Base-by-base conservation (phyloP, 1,284 basidiomycete species). In the Quambalaria eucalypti region DNA sequence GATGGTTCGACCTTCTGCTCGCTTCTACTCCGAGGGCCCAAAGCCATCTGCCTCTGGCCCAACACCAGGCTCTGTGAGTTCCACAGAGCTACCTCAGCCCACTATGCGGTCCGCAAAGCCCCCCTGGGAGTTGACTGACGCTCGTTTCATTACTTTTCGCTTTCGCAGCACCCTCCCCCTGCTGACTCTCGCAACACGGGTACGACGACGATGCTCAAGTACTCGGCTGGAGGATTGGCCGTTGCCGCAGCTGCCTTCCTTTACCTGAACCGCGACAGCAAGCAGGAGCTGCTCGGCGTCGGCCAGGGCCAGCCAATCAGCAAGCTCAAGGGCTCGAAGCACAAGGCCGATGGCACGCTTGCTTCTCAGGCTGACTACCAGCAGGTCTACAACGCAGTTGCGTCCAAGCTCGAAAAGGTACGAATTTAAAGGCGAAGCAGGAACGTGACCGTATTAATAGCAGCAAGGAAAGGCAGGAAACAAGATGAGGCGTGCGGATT, bases 321-420 rank as follows among this genome's bases (percentile, higher is more conserved):
- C 46, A 54, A 54, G 46, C 28, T 51, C 6, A 30, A 19, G n/a
- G 46, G 52, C 8, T n/a, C 52, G 4, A 54, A 54, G 48, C 42
- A 46, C 42, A 46, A 46, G 21, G 5, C 42, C 25, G 42, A 21
- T 2, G 21, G 16, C 21, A 26, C 42, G 4, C 25, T 26, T 26
- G 25, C 21, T 21, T 46, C 42, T 6, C 63, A 68, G 58, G 60
- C 51, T 30, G 69, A 73, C 59, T 73, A 73, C 58, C 69, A 73
- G 59, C 55, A 62, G 28, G 70, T 74, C 51, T 74, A 74, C 68
- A 73, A 74, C 47, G 68, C 62, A 25, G 71, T 74, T 52, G 70
- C 71, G 29, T 57, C 65, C 29, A 39, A 54, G 44, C 61, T 74
- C 50, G 72, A 74, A 53, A 55, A 60, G 12, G 61, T 46, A 46